Conservation (phyloP, 1,284 basidiomycete species). For the Violaceomyces palustris region DNA sequence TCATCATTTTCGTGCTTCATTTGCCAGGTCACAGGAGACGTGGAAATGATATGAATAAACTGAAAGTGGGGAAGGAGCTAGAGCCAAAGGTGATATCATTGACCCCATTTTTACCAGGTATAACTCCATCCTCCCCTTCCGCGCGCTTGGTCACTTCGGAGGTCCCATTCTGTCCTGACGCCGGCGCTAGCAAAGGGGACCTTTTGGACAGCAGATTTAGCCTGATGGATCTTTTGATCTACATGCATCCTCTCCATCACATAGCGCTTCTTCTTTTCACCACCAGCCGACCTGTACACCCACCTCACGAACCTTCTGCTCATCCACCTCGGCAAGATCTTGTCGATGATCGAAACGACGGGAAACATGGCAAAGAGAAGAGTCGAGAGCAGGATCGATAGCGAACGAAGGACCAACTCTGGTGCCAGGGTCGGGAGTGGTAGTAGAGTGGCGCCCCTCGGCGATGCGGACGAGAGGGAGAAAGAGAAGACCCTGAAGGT, state of each 20-base stretch:
- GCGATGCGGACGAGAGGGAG: constrained; percentile 35
- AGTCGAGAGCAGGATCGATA: constrained; percentile 23
- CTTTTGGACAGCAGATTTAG: constrained; percentile 24
- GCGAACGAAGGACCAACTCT: constrained; percentile 31
- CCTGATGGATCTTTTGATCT: constrained; percentile 19
- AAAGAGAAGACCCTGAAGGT: constrained; percentile 38
- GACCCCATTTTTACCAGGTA: no score
- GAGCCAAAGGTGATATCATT: no score
- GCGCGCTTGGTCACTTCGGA: constrained; percentile 18
- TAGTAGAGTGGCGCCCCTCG: constrained; percentile 30
- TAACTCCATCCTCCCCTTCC: constrained; percentile 29
- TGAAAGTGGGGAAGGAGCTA: no score
- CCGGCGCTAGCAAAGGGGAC: constrained; percentile 39
- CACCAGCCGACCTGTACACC: constrained; percentile 30
- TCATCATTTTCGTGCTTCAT: no score
- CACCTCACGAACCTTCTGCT: constrained; percentile 21
- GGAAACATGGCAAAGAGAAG: constrained; percentile 37
- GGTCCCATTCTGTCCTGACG: constrained; percentile 34
- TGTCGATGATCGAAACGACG: constrained; percentile 31
- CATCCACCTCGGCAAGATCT: constrained; percentile 28
- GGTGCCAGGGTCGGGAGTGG: constrained; percentile 35
- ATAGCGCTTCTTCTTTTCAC: constrained; percentile 21
- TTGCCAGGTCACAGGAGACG: no score
- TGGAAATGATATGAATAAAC: no score
- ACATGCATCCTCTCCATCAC: constrained; percentile 23